Conservation (phyloP, 495 filamentous ascomycete genomes). For the Platismatia glauca region DNA sequence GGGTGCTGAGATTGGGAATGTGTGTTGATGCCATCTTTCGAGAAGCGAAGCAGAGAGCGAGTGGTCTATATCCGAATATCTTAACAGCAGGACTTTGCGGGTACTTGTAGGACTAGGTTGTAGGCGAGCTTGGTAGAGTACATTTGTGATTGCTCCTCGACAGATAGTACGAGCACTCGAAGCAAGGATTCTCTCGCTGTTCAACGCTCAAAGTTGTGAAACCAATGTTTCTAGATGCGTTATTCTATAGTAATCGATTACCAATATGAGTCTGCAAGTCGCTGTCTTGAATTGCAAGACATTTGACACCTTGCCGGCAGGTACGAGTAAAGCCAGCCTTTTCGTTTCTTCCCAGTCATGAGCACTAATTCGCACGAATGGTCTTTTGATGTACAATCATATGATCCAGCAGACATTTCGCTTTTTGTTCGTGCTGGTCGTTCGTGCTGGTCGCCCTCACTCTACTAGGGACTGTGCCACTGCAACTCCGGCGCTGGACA, state of each 20-base stretch:
- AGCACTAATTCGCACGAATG: not conserved
- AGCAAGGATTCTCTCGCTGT: not conserved
- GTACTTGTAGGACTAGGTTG: too few relatives aligned
- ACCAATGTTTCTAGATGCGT: too few relatives aligned
- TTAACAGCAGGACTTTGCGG: not conserved
- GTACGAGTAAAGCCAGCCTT: not conserved
- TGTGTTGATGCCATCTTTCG: slow-evolving; percentile 55
- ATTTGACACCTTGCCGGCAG: not conserved
- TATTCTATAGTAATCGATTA: not conserved
- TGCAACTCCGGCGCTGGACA: not conserved
- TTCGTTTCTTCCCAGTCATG: not conserved
- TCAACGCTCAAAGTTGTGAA: not conserved
- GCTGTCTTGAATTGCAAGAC: not conserved
- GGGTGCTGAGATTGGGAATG: slow-evolving; percentile 67
- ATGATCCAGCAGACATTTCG: not conserved
- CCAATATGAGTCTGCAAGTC: not conserved
- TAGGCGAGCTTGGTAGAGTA: too few relatives aligned
- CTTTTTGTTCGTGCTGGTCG: not conserved
- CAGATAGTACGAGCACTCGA: too few relatives aligned
- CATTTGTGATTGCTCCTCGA: too few relatives aligned
- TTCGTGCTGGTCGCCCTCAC: not conserved
- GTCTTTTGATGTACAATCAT: not conserved
- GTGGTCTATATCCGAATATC: not conserved
- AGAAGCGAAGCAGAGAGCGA: not conserved
- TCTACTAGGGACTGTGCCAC: not conserved